Evolutionary conservation across 768 basidiomycete genomes (phyloP), one percentile per base, ranked within the genome.

Genomic region (Obba rivulosa): DNA sequence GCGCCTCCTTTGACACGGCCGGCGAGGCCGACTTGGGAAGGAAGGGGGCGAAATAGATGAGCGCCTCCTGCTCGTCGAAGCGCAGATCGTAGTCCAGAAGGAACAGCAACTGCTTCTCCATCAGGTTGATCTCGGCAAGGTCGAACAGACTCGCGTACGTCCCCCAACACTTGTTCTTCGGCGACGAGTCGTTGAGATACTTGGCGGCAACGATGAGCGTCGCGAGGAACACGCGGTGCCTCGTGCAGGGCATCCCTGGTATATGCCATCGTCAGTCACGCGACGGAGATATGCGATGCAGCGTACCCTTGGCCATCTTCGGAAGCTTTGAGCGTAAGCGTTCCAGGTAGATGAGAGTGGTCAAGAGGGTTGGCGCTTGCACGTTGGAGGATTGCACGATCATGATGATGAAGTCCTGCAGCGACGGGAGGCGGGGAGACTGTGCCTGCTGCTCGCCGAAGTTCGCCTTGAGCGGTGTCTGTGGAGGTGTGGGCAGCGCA

Each of bases 81-180:
- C 90, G 83, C 48, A 99, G 81, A 66, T 97, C 85, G 64, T 88
- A 94, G 70, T 95, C 89, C 58, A 99, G 82, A 50, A 98, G 74
- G 66, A 79, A 86, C 46, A 99, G 81, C 23, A 99, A 80, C 69
- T 99, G 92, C 69, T 84, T 88, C 72, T 99, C 95, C 95, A 98
- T 98, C 52, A 94, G 76, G 67, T 94, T 96, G 66, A 97, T 83
- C 70, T 91, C 88, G 10, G 72, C 66, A 43, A 81, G 69, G 62
- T 87, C 82, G 70, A 91, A 94, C 54, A 88, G 70, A 37, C 73
- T 70, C 16, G 83, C 85, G 64, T 92, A 90, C 41, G 70, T 69
- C 48, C 85, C 79, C 95, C 95, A 99, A 72, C 96, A 89, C 64
- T 78, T 77, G 72, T 97, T 99, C 77, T 93, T 95, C 3, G 91